Base-by-base conservation (phyloP, 768 basidiomycete genomes). In the Strobilomyces echinocephalus region DNA sequence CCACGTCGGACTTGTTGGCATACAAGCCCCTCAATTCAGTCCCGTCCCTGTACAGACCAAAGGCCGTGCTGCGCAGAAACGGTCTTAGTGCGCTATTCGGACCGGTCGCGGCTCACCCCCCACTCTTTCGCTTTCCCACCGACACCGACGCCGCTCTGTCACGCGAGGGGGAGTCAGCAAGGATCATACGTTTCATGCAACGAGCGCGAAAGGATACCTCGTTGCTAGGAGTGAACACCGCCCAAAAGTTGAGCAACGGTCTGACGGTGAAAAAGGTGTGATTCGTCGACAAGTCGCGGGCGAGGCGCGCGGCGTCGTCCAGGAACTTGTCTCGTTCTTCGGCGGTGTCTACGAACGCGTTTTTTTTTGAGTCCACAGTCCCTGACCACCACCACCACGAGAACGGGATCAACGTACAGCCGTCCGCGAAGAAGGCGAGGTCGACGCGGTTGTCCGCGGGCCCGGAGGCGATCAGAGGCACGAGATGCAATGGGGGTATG, bases 221-320 rank as follows among this genome's bases (percentile, higher is more conserved):
- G 55, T 76, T 76, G 65, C 88, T 90, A 1, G 88, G 82, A 18
- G 84, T 74, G 58, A 88, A 90, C 0, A 85, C 85, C 6, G 84
- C 88, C 86, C 87, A 91, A 58, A 90, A 88, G 63, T 90, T 91
- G 58, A 91, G 69, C 43, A 90, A 71, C 3, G 87, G 87, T 59
- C 79, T 80, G 18, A 91, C 87, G 0, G 86, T 83, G 56, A 84
- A 76, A 66, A 89, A 90, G 0, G 88, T 89, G 58, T 87, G 84
- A 61, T 88, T 88, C 28, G 76, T 69, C 2, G 88, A 83, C 33
- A 91, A 74, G 62, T 88, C 88, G 42, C 77, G 63, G 0, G 85
- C 88, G 10, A 91, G 79, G 28, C 84, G 76, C 47, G 67, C 66
- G 3, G 87, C 85, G 59, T 91, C 88, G 35, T 74, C 65, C 40